Base-by-base conservation (phyloP, 2,329 filamentous ascomycete species). In the Fusarium sp. region DNA sequence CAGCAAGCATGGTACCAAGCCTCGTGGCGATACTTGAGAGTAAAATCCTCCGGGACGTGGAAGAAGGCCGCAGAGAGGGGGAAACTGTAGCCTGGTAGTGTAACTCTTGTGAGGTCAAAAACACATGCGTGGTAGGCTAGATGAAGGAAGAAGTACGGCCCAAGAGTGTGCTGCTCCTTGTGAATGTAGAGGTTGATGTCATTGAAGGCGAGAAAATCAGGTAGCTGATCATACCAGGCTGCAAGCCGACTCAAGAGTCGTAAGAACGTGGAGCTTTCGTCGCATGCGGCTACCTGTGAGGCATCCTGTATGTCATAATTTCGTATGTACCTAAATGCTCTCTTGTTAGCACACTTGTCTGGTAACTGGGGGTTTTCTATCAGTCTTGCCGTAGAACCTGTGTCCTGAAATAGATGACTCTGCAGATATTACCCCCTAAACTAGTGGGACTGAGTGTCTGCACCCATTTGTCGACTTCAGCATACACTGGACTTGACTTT, bases 171-270 rank as follows among this genome's bases (percentile, higher is more conserved):
- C 16, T 62, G 42, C 24, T 62, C 60, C 18, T 62, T 29, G 22
- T 62, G 60, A 16, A 62, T 62, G 16, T 62, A 62, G 7, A 52
- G 52, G 31, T 62, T 62, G 18, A 62, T 18, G 18, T 62, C 60
- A 13, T 52, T 62, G 42, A 50, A 52, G 20, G 22, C 31, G 29
- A 62, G 60, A 54, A 62, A 62, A n/a, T 62, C 60, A 20, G 60
- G 60, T 16, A 62, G 29, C 18, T 54, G 27, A 8, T 37, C 16
- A 29, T 62, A 62, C 60, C 60, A 62, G 22, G 16, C 42, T 29
- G 22, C n/a, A 6, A 37, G 29, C 16, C 52, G 29, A 18, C 22
- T 24, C 60, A 50, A 45, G 24, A 62, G 60, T 14, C 31, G 60
- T 7, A 52, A 18, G 38, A 62, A 62, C 2, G 27, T 62, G 3